These are phyloP conservation scores for Trametes polyzona DNA, from an alignment of 1,284 basidiomycete species.

Conservation along the genomic window DNA sequence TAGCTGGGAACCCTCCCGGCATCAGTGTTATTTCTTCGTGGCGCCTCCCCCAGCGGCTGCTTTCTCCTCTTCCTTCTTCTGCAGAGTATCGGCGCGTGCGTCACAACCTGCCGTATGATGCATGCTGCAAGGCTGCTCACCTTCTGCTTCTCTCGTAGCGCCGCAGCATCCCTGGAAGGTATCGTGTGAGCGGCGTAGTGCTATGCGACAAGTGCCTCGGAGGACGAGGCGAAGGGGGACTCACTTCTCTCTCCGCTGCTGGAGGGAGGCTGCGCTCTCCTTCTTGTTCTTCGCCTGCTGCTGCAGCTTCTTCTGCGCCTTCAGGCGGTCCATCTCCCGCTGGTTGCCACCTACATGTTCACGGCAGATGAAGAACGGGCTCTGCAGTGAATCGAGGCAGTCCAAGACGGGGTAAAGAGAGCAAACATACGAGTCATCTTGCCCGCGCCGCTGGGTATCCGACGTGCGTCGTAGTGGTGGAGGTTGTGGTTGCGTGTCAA, in stretches of 20 bases:
- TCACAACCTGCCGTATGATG: background rate
- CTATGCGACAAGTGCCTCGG: background rate
- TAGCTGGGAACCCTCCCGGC: constrained; percentile 30
- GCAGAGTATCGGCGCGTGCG: constrained; percentile 6
- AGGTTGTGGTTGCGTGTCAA: constrained; percentile 17
- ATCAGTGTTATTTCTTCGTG: constrained; percentile 46
- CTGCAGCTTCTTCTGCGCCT: constrained; percentile 73
- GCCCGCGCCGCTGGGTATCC: constrained; percentile 9
- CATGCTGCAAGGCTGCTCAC: constrained; percentile 31
- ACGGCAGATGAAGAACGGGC: background rate
- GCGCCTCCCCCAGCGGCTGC: constrained; percentile 39
- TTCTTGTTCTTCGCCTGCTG: constrained; percentile 57
- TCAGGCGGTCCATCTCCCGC: constrained; percentile 71
- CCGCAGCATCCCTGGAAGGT: constrained; percentile 66
- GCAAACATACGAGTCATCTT: constrained; percentile 33
- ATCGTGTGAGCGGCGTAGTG: constrained; percentile 12
- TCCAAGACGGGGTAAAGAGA: background rate
- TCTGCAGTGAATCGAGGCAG: constrained; percentile 31
- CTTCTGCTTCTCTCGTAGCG: constrained; percentile 77
- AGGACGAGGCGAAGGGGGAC: constrained; percentile 35
- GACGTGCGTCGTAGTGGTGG: constrained; percentile 8
- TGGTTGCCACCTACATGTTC: constrained; percentile 71
- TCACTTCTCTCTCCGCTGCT: constrained; percentile 76
- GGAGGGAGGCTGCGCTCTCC: constrained; percentile 62
- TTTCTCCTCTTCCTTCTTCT: constrained; percentile 69